These are phyloP conservation scores for Dictyostelium discoideum DNA, from an alignment of 78 protist genomes.

Conservation along the genomic window DNA sequence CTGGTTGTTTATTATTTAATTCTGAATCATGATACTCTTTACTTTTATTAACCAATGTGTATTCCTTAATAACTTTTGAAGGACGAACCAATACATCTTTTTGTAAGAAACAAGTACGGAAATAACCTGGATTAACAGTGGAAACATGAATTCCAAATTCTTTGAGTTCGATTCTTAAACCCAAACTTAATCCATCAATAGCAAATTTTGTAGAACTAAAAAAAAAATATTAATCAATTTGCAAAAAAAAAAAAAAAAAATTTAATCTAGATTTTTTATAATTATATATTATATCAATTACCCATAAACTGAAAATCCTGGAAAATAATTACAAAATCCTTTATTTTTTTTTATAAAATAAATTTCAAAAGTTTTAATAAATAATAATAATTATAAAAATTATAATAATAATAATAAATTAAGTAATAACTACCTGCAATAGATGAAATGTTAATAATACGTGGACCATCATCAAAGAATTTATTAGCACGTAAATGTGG, in stretches of 20 bases:
- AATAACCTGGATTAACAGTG: neutral
- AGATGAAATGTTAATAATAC: constrained; percentile 23
- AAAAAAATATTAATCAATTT: neutral
- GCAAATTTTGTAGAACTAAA: constrained; percentile 21
- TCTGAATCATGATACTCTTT: neutral
- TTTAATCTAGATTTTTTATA: no score
- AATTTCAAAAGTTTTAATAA: no score
- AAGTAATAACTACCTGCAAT: neutral
- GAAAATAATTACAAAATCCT: neutral
- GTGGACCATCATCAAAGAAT: neutral
- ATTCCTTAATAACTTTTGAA: neutral
- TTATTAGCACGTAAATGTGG: constrained; percentile 20
- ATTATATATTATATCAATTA: neutral
- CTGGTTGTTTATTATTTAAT: neutral
- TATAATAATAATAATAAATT: no score
- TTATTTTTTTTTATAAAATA: no score
- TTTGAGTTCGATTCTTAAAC: neutral
- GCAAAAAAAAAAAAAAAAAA: no score
- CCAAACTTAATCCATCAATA: neutral
- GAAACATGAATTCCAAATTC: constrained; percentile 1
- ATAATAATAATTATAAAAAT: no score
- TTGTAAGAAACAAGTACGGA: neutral
- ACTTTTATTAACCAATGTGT: neutral
- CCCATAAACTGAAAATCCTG: neutral
- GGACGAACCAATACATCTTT: neutral